Evolutionary conservation across 2,329 filamentous ascomycete genomes (phyloP), one percentile per base, ranked within the genome.

Genomic region (Sclerotinia borealis): DNA sequence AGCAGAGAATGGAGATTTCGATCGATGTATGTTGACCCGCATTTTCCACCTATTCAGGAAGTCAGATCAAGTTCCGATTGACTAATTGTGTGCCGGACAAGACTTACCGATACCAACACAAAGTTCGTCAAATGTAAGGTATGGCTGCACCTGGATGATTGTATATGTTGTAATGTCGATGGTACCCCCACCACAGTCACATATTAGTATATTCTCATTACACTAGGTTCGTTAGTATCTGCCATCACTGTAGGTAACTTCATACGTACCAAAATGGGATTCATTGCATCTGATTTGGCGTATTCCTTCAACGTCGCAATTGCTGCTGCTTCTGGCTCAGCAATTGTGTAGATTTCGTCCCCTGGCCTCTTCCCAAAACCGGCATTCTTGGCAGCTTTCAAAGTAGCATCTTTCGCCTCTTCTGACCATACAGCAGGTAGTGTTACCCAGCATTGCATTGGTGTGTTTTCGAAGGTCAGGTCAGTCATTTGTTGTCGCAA

Each of bases 301-400:
- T 36, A 67, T 22, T 59, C 64, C 34, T 65, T 69, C 19, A 70
- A 59, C 0, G 70, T 65, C 10, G 66, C 65, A 36, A 70, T 69
- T 0, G 70, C 69, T 29, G 69, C 70, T 1, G 69, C 70, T 58
- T 72, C 69, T 52, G 69, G 70, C 49, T 71, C 70, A n/a, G 68
- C 52, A 52, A 72, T 71, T 2, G 68, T 70, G 29, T 55, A 67
- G 34, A 72, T 49, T 15, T 67, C 48, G 41, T 70, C 70, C 0
- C 36, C 58, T n/a, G 50, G 19, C 10, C 65, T 34, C 13, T 36
- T 63, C 2, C 65, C 67, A 37, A 71, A 69, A 0, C 68, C 68
- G n/a, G 68, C 68, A 29, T 59, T 67, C 37, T 62, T 68, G 7
- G 70, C 70, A 51, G 70, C 69, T 19, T 39, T 48, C 3, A 69